Conservation (phyloP, 345 rosid genomes). For the Trapa incisa region DNA sequence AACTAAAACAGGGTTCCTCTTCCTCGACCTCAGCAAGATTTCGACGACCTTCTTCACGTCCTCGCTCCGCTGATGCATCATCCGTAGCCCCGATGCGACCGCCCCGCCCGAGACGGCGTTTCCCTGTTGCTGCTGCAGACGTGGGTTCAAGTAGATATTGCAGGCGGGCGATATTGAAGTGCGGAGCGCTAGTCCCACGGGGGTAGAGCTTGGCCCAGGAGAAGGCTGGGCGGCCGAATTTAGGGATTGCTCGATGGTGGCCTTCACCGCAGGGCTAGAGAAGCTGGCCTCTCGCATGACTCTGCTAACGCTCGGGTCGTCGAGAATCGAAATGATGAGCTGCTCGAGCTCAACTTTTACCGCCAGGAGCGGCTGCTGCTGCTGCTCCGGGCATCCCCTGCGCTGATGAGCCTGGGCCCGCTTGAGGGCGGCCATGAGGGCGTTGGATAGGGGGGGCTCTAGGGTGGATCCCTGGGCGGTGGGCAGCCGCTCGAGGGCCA, state of each 20-base stretch:
- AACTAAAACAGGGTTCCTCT: conserved; percentile 78
- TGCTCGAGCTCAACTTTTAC: conserved; percentile 97
- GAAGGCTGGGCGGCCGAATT: conserved; percentile 25
- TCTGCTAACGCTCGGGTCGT: conserved; percentile 93
- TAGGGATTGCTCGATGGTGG: conserved; percentile 78
- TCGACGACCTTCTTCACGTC: conserved; percentile 59
- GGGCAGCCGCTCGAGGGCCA: conserved; percentile 78
- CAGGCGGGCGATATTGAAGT: conserved; percentile 18
- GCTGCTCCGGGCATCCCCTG: conserved; percentile 98
- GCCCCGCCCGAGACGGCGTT: conserved; percentile 16
- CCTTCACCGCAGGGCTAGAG: conserved; percentile 92
- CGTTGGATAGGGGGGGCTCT: conserved; percentile 91
- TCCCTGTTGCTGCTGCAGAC: conserved; percentile 36
- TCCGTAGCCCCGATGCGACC: conserved; percentile 30
- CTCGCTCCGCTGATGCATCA: conserved; percentile 40
- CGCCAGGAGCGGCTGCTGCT: conserved; percentile 91
- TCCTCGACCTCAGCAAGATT: conserved; percentile 45
- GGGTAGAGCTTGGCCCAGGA: conserved; percentile 14
- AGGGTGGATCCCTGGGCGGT: conserved; percentile 32
- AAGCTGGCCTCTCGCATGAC: conserved; percentile 99
- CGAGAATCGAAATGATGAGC: conserved; percentile 87
- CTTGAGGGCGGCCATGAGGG: conserved; percentile 91
- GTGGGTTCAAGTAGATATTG: conserved; percentile 66
- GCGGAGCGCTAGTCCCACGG: conserved; percentile 65
- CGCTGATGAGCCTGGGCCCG: conserved; percentile 99